phyloP scores from a whole-genome alignment of 2,329 filamentous ascomycete genomes.

The Fusarium albosuccineum region DNA sequence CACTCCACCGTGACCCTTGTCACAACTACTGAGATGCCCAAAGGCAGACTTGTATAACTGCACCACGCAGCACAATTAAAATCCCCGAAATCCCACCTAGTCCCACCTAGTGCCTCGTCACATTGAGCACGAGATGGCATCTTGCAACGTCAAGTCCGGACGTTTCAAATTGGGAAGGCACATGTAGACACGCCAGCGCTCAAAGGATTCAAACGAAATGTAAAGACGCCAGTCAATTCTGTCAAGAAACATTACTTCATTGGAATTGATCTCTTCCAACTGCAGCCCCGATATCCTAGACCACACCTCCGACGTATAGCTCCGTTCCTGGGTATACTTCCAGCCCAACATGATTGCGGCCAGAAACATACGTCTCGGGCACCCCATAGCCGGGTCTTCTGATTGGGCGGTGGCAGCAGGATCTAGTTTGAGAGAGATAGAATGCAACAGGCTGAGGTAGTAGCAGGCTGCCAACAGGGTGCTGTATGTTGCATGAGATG shows the following conservation, averaged over 20 bases:
- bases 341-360: constrained; percentile 3
- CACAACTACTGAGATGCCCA: not conserved
- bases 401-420: not conserved
- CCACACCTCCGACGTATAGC: not conserved
- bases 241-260: not conserved
- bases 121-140: not conserved
- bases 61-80: not conserved
- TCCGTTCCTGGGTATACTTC: constrained; percentile 1
- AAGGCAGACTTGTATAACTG: not conserved
- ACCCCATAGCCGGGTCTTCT: not conserved
- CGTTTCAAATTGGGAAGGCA: constrained; percentile 1
- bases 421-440: not conserved
- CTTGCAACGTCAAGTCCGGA: not conserved
- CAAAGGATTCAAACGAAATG: not conserved
- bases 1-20: no score
- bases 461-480: constrained; percentile 2
- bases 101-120: not conserved
- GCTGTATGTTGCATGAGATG: not conserved
- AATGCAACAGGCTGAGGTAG: not conserved
- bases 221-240: constrained; percentile 6
- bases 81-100: not conserved
- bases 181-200: not conserved
- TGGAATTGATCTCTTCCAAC: constrained; percentile 3
- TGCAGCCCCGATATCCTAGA: constrained; percentile 1
- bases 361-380: constrained; percentile 4